These are phyloP conservation scores for Carex kokanica DNA, from an alignment of 176 grass and related monocot species.

Conservation along the genomic window DNA sequence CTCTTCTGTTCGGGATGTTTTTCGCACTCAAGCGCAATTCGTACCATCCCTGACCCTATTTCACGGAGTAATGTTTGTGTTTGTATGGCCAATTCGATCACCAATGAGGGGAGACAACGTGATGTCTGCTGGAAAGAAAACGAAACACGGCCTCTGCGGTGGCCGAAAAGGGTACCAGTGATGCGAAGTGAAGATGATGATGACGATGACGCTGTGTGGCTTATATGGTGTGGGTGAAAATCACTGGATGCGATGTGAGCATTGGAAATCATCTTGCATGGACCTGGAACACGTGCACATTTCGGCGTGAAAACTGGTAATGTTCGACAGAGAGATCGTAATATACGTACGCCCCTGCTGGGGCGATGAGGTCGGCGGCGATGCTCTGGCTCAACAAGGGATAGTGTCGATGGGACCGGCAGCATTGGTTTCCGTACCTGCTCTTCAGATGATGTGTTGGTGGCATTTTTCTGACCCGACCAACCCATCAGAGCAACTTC, in stretches of 20 bases:
- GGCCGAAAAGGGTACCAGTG: constrained; percentile 63
- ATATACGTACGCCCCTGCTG: constrained; percentile 33
- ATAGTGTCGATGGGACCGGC: background rate
- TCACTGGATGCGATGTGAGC: background rate
- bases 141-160: constrained; percentile 46
- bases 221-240: constrained; percentile 29
- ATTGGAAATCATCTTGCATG: constrained; percentile 23
- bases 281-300: constrained; percentile 26
- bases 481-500: constrained; percentile 9
- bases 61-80: constrained; percentile 68
- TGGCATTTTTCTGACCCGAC: background rate
- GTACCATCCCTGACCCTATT: constrained; percentile 53
- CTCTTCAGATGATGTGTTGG: background rate
- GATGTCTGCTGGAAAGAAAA: constrained; percentile 66
- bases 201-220: background rate
- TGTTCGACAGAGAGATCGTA: constrained; percentile 43
- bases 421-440: constrained; percentile 12
- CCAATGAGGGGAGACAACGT: constrained; percentile 57
- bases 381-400: constrained; percentile 37
- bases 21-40: constrained; percentile 77
- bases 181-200: constrained; percentile 18
- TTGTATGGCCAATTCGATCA: constrained; percentile 67
- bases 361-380: background rate
- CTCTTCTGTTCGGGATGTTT: constrained; percentile 17
- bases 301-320: constrained; percentile 47